Evolutionary conservation across 2,329 filamentous ascomycete species (phyloP).

Genomic region (Bertia moriformis): DNA sequence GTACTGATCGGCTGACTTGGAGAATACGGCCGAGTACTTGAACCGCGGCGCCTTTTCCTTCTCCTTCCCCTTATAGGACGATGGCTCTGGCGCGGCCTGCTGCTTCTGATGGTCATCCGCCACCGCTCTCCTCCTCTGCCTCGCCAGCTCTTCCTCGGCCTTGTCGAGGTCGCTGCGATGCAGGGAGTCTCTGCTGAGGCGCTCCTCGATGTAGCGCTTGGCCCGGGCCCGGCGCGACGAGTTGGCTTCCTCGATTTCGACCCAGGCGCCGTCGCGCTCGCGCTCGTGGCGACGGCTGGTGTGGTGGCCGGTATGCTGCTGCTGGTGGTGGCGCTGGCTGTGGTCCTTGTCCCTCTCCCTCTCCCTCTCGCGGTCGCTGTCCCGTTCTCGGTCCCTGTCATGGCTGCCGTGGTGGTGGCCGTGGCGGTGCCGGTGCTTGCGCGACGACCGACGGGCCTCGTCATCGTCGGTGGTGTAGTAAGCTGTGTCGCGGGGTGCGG

Average conservation of each 20-base stretch:
- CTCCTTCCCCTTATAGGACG: no score
- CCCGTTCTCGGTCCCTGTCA: no score
- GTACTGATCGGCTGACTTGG: no score
- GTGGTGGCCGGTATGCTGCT: no score
- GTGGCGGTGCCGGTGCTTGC: background rate
- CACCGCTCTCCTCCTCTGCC: background rate
- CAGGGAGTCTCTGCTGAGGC: background rate
- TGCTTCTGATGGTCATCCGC: no score
- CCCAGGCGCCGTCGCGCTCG: background rate
- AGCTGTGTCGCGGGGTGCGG: background rate
- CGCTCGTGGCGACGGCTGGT: background rate
- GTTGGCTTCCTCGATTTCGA: background rate
- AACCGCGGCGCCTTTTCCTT: no score
- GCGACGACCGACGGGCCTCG: no score
- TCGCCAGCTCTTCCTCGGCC: background rate
- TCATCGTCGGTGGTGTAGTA: background rate
- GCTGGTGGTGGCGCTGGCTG: background rate
- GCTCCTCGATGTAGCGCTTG: background rate
- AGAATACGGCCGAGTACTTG: no score
- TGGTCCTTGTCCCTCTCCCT: background rate
- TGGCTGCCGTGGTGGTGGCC: no score
- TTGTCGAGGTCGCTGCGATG: background rate
- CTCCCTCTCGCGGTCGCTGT: no score
- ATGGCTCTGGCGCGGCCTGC: no score
- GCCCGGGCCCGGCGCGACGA: background rate